Evolutionary conservation across 371 early-diverging fungal species (phyloP), one percentile per base, ranked within the genome.

Genomic region (Zychaea mexicana): DNA sequence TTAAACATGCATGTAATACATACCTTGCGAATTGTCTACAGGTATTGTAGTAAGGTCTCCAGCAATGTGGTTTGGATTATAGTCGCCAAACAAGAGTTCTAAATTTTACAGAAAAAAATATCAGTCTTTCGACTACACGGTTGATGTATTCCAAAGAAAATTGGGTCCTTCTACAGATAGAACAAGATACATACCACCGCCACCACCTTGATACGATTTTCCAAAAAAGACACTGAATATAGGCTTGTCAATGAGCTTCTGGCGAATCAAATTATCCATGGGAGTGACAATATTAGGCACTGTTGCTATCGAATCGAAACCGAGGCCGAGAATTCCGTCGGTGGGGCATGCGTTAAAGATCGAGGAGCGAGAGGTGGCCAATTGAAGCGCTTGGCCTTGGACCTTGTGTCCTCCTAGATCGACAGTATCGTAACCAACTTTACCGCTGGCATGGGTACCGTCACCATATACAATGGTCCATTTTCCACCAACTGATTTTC

Each of bases 281-380:
- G 76, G 74, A 3, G 79, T 81, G 56, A 73, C 45, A 1, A 70
- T 67, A 26, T 73, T 73, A 17, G 67, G 59, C 17, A 81, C 75
- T 22, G 73, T 65, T 17, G 71, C 62, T 27, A 81, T 73, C 6
- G 75, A 57, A 59, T 73, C 64, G 42, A 73, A 81, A 2, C 67
- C 82, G 22, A 81, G 64, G 22, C 82, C 82, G 30, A 81, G 33
- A 54, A 81, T 66, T 27, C 82, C 82, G 38, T 81, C 82, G n/a
- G 77, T 71, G 19, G 71, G 66, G 46, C 71, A 77, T 9, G 64
- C 62, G 9, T 67, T 61, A 67, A 81, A 78, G 19, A 67, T 57
- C 19, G 61, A 24, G 2, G 79, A 78, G 3, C 72, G 66, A 8
- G 36, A 26, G 12, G 66, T 68, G 15, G 79, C 79, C 24, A 81